A percentile compares a stretch with the other conserved stretches of the same genome.
phyloP scores from a whole-genome alignment of 352 stramenopile genomes.

The Globisporangium ultimum region DNA sequence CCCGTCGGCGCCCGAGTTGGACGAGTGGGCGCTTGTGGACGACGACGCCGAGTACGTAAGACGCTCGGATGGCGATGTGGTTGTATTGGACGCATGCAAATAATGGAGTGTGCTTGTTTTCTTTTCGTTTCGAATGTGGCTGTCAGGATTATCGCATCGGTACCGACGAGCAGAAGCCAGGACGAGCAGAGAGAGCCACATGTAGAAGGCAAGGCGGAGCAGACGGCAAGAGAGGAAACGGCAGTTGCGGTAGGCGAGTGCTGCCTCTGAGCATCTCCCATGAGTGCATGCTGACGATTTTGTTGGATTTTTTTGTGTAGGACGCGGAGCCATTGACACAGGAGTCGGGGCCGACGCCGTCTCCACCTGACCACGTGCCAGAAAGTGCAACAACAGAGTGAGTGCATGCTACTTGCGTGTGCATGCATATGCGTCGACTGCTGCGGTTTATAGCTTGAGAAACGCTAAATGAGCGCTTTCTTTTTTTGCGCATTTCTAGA shows the following conservation, averaged over 20 bases:
- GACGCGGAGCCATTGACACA: neutral
- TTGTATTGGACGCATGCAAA: neutral
- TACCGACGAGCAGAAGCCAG: constrained; percentile 16
- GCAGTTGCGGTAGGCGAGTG: too few species aligned
- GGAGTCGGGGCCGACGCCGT: neutral
- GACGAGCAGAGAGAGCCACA: neutral
- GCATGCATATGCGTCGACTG: too few species aligned
- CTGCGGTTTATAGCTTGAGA: too few species aligned
- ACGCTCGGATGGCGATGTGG: neutral
- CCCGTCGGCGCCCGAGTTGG: constrained; percentile 15
- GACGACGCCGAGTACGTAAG: constrained; percentile 57
- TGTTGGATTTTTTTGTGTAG: neutral
- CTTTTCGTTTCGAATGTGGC: neutral
- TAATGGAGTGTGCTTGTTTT: neutral
- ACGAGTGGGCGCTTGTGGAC: constrained; percentile 73
- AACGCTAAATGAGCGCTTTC: too few species aligned
- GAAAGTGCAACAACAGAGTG: neutral
- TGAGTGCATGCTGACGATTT: too few species aligned
- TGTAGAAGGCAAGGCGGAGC: neutral
- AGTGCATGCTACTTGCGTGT: neutral
- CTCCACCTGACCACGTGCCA: neutral
- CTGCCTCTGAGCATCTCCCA: too few species aligned
- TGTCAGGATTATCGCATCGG: constrained; percentile 40
- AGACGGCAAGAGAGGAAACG: neutral
- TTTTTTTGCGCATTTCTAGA: neutral